Evolutionary conservation across 1,284 basidiomycete species (phyloP).

Genomic region (Fomitopsis palustris): DNA sequence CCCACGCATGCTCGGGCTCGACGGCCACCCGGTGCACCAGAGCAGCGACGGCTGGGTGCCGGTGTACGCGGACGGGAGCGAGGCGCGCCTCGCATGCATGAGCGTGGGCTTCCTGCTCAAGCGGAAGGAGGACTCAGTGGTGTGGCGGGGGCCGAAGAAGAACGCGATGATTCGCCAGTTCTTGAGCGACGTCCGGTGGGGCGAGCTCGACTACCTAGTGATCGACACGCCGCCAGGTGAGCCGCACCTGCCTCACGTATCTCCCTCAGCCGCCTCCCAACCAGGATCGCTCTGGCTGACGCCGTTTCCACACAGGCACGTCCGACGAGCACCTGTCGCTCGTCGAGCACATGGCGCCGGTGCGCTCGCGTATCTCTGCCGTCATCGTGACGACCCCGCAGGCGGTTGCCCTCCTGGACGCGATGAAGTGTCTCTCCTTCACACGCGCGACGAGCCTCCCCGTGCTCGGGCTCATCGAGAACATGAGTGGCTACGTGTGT

Average conservation of each 20-base stretch:
- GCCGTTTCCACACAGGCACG: slow-evolving; percentile 59
- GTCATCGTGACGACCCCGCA: slow-evolving; percentile 98
- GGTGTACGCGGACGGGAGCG: slow-evolving; percentile 82
- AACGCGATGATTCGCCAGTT: slow-evolving; percentile 99
- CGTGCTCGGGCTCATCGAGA: slow-evolving; percentile 94
- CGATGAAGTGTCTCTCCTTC: slow-evolving; percentile 95
- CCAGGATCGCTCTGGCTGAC: neutral
- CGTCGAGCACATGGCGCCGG: slow-evolving; percentile 88
- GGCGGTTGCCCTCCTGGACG: slow-evolving; percentile 93
- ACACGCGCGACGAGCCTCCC: slow-evolving; percentile 84
- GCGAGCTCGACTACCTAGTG: slow-evolving; percentile 92
- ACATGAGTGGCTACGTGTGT: slow-evolving; percentile 99
- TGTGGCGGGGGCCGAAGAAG: slow-evolving; percentile 99
- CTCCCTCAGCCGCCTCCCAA: no score
- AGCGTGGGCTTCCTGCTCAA: slow-evolving; percentile 94
- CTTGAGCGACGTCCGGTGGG: slow-evolving; percentile 94
- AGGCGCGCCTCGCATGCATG: slow-evolving; percentile 86
- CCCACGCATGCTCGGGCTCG: slow-evolving; percentile 95
- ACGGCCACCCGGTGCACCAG: slow-evolving; percentile 85
- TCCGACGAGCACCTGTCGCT: slow-evolving; percentile 98
- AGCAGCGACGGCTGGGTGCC: slow-evolving; percentile 98
- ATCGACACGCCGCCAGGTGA: slow-evolving; percentile 96
- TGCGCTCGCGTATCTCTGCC: slow-evolving; percentile 76
- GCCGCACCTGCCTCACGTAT: no score
- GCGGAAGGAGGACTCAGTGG: slow-evolving; percentile 88